Evolutionary conservation across 2,329 filamentous ascomycete species (phyloP).

Genomic region (Pestalotiopsis fici): DNA sequence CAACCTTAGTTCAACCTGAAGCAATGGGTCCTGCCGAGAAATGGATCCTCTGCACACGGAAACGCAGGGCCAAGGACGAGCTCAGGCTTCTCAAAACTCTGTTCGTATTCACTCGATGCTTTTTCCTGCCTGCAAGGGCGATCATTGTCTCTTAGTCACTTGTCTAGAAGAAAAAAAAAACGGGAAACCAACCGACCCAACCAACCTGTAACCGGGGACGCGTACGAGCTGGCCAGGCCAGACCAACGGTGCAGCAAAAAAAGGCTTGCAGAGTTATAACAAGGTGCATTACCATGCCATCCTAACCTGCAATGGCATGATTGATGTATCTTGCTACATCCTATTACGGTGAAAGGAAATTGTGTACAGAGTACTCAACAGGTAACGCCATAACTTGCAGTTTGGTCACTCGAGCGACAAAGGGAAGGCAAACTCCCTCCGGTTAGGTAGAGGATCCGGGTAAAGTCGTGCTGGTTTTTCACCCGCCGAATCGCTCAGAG

Average conservation of each 20-base stretch:
- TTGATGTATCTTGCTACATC: background rate
- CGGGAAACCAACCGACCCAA: background rate
- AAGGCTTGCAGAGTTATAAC: no score
- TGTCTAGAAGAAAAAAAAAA: background rate
- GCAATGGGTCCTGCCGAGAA: slow-evolving; percentile 5
- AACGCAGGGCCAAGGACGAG: background rate
- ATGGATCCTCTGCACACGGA: background rate
- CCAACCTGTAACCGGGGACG: background rate
- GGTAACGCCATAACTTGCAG: background rate
- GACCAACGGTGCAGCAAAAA: background rate
- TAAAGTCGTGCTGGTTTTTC: background rate
- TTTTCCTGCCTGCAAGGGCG: background rate
- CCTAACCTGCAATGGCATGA: background rate
- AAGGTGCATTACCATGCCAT: background rate
- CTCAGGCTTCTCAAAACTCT: background rate
- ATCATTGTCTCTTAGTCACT: background rate
- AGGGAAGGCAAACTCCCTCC: background rate
- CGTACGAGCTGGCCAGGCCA: background rate
- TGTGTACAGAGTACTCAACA: background rate
- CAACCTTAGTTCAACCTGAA: slow-evolving; percentile 4
- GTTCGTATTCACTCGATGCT: slow-evolving; percentile 2
- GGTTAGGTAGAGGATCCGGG: background rate
- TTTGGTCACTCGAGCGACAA: background rate
- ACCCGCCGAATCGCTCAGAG: background rate
- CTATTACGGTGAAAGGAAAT: background rate